Evolutionary conservation across 1,139 yeast genomes (phyloP).

Genomic region (Barnettozyma hawaiiensis): DNA sequence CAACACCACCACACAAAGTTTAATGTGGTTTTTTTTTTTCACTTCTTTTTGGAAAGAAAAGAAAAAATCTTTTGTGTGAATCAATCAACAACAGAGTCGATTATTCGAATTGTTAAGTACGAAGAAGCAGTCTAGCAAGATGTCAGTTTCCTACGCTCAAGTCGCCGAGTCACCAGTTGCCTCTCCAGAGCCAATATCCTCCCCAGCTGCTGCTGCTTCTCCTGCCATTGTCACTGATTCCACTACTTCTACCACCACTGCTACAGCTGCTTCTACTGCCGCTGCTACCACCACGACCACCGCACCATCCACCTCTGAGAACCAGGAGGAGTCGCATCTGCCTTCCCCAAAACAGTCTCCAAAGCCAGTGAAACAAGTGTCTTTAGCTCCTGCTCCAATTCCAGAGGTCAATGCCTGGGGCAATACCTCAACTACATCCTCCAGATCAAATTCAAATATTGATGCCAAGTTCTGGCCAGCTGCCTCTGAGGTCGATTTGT

Average conservation of each 20-base stretch:
- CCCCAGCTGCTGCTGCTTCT: background rate
- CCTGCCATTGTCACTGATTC: background rate
- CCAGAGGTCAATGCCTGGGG: constrained; percentile 75
- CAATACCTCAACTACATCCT: constrained; percentile 27
- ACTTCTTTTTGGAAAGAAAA: no score
- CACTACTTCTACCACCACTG: background rate
- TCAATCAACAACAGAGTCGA: constrained; percentile 1
- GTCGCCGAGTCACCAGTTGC: constrained; percentile 4
- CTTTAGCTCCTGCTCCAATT: constrained; percentile 71
- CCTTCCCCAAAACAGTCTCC: constrained; percentile 25
- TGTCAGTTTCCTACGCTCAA: constrained; percentile 9
- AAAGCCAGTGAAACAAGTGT: constrained; percentile 31
- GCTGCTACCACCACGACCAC: background rate
- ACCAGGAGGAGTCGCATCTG: constrained; percentile 16
- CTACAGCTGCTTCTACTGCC: background rate
- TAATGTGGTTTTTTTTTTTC: constrained; percentile 1
- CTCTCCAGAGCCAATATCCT: constrained; percentile 5
- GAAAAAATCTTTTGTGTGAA: background rate
- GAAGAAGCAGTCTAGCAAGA: background rate
- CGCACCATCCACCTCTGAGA: background rate
- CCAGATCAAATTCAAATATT: constrained; percentile 31
- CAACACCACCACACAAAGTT: constrained; percentile 1
- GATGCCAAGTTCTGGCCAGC: constrained; percentile 53
- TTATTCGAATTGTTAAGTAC: background rate
- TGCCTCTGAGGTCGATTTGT: constrained; percentile 31